Evolutionary conservation across 2,329 filamentous ascomycete species (phyloP).

Genomic region (Phialemonium atrogriseum): DNA sequence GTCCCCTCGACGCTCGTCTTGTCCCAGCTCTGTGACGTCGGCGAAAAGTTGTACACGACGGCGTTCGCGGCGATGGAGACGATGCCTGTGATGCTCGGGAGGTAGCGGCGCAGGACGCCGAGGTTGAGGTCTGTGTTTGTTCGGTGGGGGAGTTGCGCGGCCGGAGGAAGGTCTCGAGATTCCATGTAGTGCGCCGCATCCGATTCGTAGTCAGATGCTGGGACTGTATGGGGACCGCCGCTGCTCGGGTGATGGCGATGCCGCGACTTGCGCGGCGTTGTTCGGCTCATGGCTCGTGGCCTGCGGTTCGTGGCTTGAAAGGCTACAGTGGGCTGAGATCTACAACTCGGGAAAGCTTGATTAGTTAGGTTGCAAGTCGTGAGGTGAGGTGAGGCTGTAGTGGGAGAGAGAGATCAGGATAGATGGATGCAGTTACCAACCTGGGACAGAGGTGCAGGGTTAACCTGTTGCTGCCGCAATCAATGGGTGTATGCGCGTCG

Average conservation of each 20-base stretch:
- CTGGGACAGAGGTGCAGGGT: too few species aligned
- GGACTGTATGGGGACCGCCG: conserved; percentile 21
- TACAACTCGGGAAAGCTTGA: too few species aligned
- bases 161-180: conserved; percentile 27
- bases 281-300: conserved; percentile 37
- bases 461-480: too few species aligned
- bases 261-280: conserved; percentile 27
- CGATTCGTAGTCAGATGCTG: conserved; percentile 57
- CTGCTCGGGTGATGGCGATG: conserved; percentile 16
- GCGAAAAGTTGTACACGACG: conserved; percentile 74
- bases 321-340: too few species aligned
- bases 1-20: conserved; percentile 81
- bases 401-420: too few species aligned
- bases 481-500: too few species aligned
- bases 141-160: conserved; percentile 49
- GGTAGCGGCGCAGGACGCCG: conserved; percentile 71
- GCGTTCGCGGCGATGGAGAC: conserved; percentile 77
- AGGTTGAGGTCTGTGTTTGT: conserved; percentile 85
- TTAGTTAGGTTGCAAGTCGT: too few species aligned
- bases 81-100: conserved; percentile 64
- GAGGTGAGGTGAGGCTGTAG: too few species aligned
- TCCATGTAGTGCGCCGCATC: conserved; percentile 46
- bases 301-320: too few species aligned
- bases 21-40: conserved; percentile 63
- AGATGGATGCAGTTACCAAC: too few species aligned